Conservation (phyloP, 2,329 filamentous ascomycete species). For the Sclerotinia borealis region DNA sequence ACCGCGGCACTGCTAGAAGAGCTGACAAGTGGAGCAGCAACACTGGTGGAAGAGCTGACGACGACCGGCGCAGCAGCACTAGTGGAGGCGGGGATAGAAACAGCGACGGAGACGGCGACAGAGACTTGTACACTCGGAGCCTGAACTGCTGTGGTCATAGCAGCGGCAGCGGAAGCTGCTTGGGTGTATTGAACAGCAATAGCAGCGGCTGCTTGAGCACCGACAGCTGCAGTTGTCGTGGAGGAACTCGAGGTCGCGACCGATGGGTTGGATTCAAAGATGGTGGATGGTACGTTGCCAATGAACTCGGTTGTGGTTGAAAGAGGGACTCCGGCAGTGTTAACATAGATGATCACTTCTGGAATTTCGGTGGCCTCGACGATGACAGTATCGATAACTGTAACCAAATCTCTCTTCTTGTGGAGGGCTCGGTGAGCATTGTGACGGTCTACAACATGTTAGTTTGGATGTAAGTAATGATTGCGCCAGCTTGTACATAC, state of each 20-base stretch:
- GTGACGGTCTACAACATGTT: slow-evolving; percentile 20
- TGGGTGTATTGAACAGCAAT: not conserved
- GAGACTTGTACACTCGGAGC: not conserved
- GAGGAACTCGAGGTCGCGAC: not conserved
- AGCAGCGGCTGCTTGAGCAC: not conserved
- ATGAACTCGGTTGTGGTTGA: slow-evolving; percentile 34
- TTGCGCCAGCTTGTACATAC: slow-evolving; percentile 11
- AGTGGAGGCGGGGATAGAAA: not conserved
- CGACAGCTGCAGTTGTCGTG: not conserved
- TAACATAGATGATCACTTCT: slow-evolving; percentile 54
- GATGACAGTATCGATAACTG: slow-evolving; percentile 34
- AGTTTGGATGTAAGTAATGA: not conserved
- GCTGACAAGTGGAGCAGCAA: not conserved
- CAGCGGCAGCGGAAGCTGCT: not conserved
- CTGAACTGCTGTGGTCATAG: not conserved
- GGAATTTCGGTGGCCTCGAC: slow-evolving; percentile 35
- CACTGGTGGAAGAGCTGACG: not conserved
- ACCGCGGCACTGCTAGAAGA: not conserved
- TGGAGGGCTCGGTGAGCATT: slow-evolving; percentile 23
- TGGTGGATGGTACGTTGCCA: not conserved
- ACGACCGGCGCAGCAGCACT: not conserved
- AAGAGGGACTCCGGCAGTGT: slow-evolving; percentile 49
- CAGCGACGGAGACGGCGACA: not conserved
- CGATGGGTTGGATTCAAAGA: not conserved
- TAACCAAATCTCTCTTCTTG: slow-evolving; percentile 30